phyloP scores from a whole-genome alignment of 129 eudicot genomes.

The Heracleum sosnowskyi region DNA sequence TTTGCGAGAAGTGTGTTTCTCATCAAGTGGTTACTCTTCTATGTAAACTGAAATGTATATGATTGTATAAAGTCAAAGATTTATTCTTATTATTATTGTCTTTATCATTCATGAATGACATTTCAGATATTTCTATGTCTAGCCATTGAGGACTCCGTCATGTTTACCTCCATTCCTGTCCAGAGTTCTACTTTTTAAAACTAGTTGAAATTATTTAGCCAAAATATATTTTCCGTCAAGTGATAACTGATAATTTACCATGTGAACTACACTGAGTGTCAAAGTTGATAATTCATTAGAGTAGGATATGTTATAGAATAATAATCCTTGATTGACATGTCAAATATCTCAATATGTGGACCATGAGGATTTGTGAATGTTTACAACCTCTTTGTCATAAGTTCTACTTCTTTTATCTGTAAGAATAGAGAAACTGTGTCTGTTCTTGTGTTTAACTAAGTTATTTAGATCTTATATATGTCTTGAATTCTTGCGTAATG shows the following conservation, averaged over 20 bases:
- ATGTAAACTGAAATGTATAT: not conserved
- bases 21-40: not conserved
- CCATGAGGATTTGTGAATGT: not conserved
- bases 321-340: not conserved
- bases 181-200: not conserved
- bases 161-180: not conserved
- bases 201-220: not conserved
- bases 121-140: not conserved
- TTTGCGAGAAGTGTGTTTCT: not conserved
- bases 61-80: not conserved
- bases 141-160: not conserved
- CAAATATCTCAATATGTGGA: not conserved
- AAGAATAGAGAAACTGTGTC: not conserved
- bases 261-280: not conserved
- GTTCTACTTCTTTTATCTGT: not conserved
- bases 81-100: not conserved
- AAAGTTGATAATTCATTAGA: no score
- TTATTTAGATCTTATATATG: not conserved
- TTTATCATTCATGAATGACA: not conserved
- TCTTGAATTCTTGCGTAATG: not conserved
- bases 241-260: not conserved
- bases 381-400: not conserved
- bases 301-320: no score
- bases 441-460: conserved; percentile 10
- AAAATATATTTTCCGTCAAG: not conserved